Percentiles rank a stretch among this genome's conserved stretches.
Evolutionary conservation across 768 basidiomycete species (phyloP).

Genomic region (Aureoboletus auriporus): DNA sequence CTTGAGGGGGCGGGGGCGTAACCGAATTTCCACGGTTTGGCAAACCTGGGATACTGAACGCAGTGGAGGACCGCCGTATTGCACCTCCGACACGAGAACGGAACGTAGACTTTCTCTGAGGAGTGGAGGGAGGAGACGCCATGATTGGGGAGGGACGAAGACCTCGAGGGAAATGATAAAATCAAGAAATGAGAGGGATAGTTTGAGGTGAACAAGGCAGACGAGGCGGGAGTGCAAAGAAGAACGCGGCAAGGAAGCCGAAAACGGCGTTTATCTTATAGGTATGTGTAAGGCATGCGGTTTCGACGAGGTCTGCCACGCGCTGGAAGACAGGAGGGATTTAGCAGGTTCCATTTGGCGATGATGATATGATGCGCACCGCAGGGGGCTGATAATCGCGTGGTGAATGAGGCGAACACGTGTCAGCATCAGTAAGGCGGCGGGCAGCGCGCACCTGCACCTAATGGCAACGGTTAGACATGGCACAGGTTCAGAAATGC

Average conservation of each 20-base stretch:
- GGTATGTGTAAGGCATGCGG: slow-evolving; percentile 26
- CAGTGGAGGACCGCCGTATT: slow-evolving; percentile 59
- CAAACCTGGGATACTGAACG: slow-evolving; percentile 39
- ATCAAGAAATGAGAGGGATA: slow-evolving; percentile 7
- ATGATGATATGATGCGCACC: slow-evolving; percentile 30
- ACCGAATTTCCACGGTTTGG: slow-evolving; percentile 26
- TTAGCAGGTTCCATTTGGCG: slow-evolving; percentile 15
- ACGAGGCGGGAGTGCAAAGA: slow-evolving; percentile 19
- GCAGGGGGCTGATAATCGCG: slow-evolving; percentile 33
- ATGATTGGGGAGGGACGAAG: slow-evolving; percentile 20
- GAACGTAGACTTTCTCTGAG: slow-evolving; percentile 39
- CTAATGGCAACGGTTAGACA: slow-evolving; percentile 2
- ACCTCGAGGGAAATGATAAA: slow-evolving; percentile 2
- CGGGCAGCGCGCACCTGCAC: slow-evolving; percentile 11
- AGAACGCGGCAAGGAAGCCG: slow-evolving; percentile 16
- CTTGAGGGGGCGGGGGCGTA: slow-evolving; percentile 18
- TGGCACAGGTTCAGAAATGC: slow-evolving; percentile 11
- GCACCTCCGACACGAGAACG: slow-evolving; percentile 59
- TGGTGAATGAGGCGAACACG: slow-evolving; percentile 31
- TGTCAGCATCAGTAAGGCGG: slow-evolving; percentile 16
- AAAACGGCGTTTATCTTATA: slow-evolving; percentile 21
- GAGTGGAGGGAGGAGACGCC: slow-evolving; percentile 26
- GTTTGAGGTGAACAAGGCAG: slow-evolving; percentile 7
- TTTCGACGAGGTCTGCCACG: slow-evolving; percentile 34
- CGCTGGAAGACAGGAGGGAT: slow-evolving; percentile 23